Percentiles rank a stretch among this genome's conserved stretches.
phyloP scores from a whole-genome alignment of 176 grass and related monocot genomes.

The Oryza meridionalis region DNA sequence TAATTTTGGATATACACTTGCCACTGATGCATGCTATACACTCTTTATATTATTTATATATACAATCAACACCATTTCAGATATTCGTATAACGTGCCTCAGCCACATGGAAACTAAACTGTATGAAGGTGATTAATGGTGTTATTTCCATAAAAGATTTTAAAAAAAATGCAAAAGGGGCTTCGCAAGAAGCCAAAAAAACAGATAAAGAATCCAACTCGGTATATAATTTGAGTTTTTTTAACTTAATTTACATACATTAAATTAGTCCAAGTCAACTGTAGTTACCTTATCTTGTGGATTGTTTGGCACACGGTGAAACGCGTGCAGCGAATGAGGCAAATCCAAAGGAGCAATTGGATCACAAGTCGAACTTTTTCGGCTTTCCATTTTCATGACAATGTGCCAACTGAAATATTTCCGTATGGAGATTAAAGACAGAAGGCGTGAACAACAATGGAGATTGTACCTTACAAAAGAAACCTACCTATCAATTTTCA shows the following conservation, averaged over 20 bases:
- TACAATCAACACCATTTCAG: conserved; percentile 14
- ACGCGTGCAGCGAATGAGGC: conserved; percentile 77
- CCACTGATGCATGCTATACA: background rate
- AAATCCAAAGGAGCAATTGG: conserved; percentile 72
- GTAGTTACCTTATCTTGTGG: conserved; percentile 64
- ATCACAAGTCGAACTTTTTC: conserved; percentile 64
- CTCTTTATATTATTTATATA: background rate
- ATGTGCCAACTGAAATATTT: conserved; percentile 84
- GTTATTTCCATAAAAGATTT: too few species aligned
- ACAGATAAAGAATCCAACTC: conserved; percentile 3
- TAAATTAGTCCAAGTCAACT: conserved; percentile 11
- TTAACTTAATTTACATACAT: background rate
- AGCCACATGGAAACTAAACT: background rate
- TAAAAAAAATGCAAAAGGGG: background rate
- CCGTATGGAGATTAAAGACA: conserved; percentile 30
- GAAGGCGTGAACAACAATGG: conserved; percentile 1
- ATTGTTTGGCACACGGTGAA: conserved; percentile 63
- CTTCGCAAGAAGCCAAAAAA: conserved; percentile 6
- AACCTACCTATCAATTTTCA: conserved; percentile 87
- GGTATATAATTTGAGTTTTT: background rate
- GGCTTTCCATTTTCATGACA: conserved; percentile 81
- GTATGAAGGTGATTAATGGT: background rate
- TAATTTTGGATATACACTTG: background rate
- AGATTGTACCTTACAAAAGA: conserved; percentile 15
- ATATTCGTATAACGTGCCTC: background rate